Evolutionary conservation across 2,329 filamentous ascomycete genomes (phyloP), one percentile per base, ranked within the genome.

Genomic region (Cladophialophora bantiana): DNA sequence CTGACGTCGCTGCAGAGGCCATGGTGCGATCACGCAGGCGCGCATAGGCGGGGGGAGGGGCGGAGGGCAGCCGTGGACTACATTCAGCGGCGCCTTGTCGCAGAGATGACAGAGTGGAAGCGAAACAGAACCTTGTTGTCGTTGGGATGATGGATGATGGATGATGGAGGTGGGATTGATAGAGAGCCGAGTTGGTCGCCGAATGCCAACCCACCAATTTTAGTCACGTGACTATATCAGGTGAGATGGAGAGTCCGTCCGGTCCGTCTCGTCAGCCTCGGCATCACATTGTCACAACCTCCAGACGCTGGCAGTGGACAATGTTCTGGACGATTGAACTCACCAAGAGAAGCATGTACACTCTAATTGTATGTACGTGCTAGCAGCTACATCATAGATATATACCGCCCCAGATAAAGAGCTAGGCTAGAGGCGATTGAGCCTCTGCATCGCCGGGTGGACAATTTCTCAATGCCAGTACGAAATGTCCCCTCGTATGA

Each of bases 1-100:
- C 64, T 31, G 72, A 59, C 36, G 71, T 58, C 32, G 65, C 68
- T 35, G 71, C 62, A 9, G 68, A 66, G 45, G 67, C 69, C 70
- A 71, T 72, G 18, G 6, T 65, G 40, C 12, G 12, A 45, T 5
- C 62, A 15, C 13, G 26, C 52, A 31, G 4, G 62, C 35, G 20
- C 53, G 38, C 45, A n/a, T 36, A 59, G 26, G 60, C 40, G 34
- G 52, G 13, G 10, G n/a, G 40, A 12, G n/a, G 5, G 15, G 45
- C n/a, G 35, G 34, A 50, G 7, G 57, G 42, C 26, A 59, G 45
- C 12, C 7, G 20, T 12, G 9, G 12, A 13, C 48, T 54, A 53
- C 59, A 61, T 61, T 5, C 59, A 61, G 59, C 48, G 0, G 34
- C 34, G 12, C 12, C 42, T 36, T 52, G 6, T 18, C 1, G 18